Percentiles rank a stretch among this genome's conserved stretches.
These are phyloP conservation scores for Saccharomycopsis malanga DNA, from an alignment of 805 yeast species.

Conservation along the genomic window DNA sequence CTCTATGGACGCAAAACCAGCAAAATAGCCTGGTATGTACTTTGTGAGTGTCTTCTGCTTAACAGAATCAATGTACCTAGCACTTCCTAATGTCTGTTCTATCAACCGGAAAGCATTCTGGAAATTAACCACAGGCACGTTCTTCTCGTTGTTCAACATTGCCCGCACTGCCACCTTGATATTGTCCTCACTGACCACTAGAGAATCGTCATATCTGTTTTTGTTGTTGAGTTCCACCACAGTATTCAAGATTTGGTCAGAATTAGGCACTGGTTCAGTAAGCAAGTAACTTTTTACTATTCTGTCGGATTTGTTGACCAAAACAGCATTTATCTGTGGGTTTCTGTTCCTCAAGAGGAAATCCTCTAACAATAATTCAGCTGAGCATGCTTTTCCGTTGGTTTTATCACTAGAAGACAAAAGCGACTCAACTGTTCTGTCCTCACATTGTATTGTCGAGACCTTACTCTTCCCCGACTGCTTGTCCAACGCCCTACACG, in stretches of 20 bases:
- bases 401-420: neutral
- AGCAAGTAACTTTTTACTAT: slow-evolving; percentile 15
- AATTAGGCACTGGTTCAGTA: slow-evolving; percentile 15
- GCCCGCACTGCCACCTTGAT: slow-evolving; percentile 20
- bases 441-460: neutral
- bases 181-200: slow-evolving; percentile 1
- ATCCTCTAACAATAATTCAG: slow-evolving; percentile 6
- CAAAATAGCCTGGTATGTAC: slow-evolving; percentile 17
- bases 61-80: slow-evolving; percentile 5
- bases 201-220: neutral
- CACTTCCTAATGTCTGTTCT: slow-evolving; percentile 15
- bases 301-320: slow-evolving; percentile 3
- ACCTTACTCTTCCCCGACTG: neutral
- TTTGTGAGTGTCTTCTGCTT: slow-evolving; percentile 10
- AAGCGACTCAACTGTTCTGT: neutral
- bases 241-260: slow-evolving; percentile 10
- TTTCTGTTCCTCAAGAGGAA: slow-evolving; percentile 10
- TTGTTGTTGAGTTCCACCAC: slow-evolving; percentile 2
- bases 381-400: neutral
- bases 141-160: slow-evolving; percentile 12
- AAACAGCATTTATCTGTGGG: slow-evolving; percentile 1
- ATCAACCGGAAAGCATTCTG: slow-evolving; percentile 17
- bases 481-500: slow-evolving; percentile 11
- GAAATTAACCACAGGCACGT: slow-evolving; percentile 16
- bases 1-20: slow-evolving; percentile 11